Conservation (phyloP, 768 basidiomycete species). For the Naematelia encephala region DNA sequence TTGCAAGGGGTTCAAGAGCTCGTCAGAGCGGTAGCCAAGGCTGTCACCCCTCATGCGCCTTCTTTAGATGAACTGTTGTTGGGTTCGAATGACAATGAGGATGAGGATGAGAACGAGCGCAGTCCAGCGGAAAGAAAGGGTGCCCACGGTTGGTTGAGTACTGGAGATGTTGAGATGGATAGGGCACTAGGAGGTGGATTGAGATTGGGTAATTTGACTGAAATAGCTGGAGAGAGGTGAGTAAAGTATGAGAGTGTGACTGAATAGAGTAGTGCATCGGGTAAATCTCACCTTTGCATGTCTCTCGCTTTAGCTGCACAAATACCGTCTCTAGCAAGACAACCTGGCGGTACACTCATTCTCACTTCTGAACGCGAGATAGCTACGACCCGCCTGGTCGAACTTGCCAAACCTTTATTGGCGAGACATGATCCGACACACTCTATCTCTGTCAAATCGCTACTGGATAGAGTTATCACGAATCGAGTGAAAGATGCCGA, state of each 20-base stretch:
- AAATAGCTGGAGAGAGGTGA: slow-evolving; percentile 84
- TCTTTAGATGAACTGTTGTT: slow-evolving; percentile 14
- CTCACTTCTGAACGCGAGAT: slow-evolving; percentile 48
- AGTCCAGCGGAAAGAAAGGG: slow-evolving; percentile 15
- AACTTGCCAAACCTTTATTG: slow-evolving; percentile 32
- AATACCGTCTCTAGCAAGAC: slow-evolving; percentile 58
- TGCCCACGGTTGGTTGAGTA: slow-evolving; percentile 63
- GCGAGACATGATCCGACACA: slow-evolving; percentile 12
- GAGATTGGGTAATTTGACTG: slow-evolving; percentile 75
- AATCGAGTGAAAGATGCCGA: slow-evolving; percentile 38
- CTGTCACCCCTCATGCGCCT: slow-evolving; percentile 46
- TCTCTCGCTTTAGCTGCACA: slow-evolving; percentile 79
- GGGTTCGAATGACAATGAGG: not conserved
- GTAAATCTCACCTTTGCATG: slow-evolving; percentile 88
- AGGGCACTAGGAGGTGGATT: slow-evolving; percentile 72
- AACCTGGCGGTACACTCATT: slow-evolving; percentile 55
- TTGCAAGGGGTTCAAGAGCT: slow-evolving; percentile 32
- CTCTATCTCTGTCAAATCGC: not conserved
- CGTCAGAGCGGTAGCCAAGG: slow-evolving; percentile 58
- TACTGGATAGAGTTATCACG: slow-evolving; percentile 34
- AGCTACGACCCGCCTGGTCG: slow-evolving; percentile 38
- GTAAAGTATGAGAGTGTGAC: too few relatives aligned
- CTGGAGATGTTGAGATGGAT: slow-evolving; percentile 72
- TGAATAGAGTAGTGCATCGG: slow-evolving; percentile 66
- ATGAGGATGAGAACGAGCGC: slow-evolving; percentile 9